Percentiles rank a stretch among this genome's conserved stretches.
These are phyloP conservation scores for Juglanconis juglandina DNA, from an alignment of 2,329 filamentous ascomycete species.

Conservation along the genomic window DNA sequence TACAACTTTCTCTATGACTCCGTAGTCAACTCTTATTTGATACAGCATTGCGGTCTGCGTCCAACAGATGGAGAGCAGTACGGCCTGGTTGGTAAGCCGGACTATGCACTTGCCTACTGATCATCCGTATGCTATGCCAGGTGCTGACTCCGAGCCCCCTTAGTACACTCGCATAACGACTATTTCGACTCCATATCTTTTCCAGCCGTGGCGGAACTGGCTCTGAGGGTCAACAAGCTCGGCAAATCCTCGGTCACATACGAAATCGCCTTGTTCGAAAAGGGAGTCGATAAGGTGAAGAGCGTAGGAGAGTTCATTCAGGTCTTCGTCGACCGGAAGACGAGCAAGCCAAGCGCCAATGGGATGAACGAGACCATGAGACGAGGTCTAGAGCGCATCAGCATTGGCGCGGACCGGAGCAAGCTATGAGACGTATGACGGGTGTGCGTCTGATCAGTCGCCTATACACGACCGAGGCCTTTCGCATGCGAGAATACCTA, in stretches of 20 bases:
- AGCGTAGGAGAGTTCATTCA: conserved; percentile 80
- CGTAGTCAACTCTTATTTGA: conserved; percentile 84
- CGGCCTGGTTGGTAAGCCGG: conserved; percentile 58
- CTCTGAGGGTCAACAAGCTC: conserved; percentile 76
- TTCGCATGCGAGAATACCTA: too few relatives aligned
- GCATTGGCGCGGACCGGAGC: conserved; percentile 31
- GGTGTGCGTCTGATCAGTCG: too few relatives aligned
- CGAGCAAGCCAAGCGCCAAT: conserved; percentile 60
- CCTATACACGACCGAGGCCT: too few relatives aligned
- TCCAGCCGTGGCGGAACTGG: conserved; percentile 77
- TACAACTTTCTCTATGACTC: conserved; percentile 89
- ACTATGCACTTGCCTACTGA: background rate
- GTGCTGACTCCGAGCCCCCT: background rate
- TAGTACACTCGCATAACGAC: conserved; percentile 77
- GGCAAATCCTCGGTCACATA: conserved; percentile 86
- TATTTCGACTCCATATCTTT: conserved; percentile 81
- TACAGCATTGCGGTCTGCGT: conserved; percentile 69
- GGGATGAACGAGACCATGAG: conserved; percentile 64
- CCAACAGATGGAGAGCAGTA: conserved; percentile 70
- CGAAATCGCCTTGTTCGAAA: conserved; percentile 82
- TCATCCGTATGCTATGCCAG: background rate
- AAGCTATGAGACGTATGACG: conserved; percentile 19
- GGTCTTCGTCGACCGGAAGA: conserved; percentile 78
- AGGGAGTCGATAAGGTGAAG: conserved; percentile 68
- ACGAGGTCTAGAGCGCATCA: conserved; percentile 54